Conservation (phyloP, 495 filamentous ascomycete genomes). For the Pyrenula aspistea region DNA sequence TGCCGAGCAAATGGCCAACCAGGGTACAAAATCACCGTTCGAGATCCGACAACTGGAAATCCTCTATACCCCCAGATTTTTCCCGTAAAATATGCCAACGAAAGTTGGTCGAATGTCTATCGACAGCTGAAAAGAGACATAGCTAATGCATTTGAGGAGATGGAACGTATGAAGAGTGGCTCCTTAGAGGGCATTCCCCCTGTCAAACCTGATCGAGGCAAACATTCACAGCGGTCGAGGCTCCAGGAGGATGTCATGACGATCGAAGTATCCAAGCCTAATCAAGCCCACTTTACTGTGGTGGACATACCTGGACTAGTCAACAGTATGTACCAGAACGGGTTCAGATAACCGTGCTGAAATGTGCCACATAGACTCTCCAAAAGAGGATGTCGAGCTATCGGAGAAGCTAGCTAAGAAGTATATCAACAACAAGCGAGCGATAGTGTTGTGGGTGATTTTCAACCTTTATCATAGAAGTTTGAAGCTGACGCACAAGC, state of each 20-base stretch:
- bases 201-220: neutral
- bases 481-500: neutral
- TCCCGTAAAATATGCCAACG: neutral
- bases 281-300: slow-evolving; percentile 33
- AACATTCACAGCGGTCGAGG: neutral
- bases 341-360: slow-evolving; percentile 20
- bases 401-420: slow-evolving; percentile 25
- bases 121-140: neutral
- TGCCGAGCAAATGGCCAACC: neutral
- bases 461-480: neutral
- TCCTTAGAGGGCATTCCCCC: too few species aligned
- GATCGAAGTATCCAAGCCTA: slow-evolving; percentile 36
- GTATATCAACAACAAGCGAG: slow-evolving; percentile 32
- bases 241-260: slow-evolving; percentile 28
- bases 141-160: neutral
- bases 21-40: neutral
- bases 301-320: slow-evolving; percentile 44
- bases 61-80: neutral
- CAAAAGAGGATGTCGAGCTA: slow-evolving; percentile 16
- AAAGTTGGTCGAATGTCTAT: neutral
- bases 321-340: slow-evolving; percentile 17
- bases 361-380: neutral
- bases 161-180: neutral
- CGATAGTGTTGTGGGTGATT: slow-evolving; percentile 28
- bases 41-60: neutral